These are phyloP conservation scores for Globisporangium iwayamae DNA, from an alignment of 352 stramenopile genomes.

Conservation along the genomic window DNA sequence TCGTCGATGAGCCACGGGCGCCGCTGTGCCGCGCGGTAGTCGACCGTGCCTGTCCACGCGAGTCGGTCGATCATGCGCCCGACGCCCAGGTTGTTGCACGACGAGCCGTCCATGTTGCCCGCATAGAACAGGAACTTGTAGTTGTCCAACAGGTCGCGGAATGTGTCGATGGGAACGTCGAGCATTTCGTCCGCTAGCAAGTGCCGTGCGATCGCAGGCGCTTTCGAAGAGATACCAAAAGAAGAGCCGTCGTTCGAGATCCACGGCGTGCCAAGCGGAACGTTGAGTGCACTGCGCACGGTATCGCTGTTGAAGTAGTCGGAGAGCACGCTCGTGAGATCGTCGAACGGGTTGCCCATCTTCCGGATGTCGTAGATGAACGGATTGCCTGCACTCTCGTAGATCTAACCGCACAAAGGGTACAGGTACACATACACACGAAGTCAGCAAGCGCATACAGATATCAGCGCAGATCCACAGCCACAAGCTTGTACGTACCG, in stretches of 20 bases:
- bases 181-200: constrained; percentile 73
- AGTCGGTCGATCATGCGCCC: constrained; percentile 77
- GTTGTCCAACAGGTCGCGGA: constrained; percentile 74
- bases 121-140: constrained; percentile 86
- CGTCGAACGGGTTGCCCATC: constrained; percentile 48
- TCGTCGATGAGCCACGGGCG: constrained; percentile 62
- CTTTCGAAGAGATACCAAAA: constrained; percentile 47
- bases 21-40: constrained; percentile 59
- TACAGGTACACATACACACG: background rate
- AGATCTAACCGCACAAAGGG: constrained; percentile 38
- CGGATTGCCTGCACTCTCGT: constrained; percentile 66
- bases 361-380: constrained; percentile 86
- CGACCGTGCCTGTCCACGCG: constrained; percentile 58
- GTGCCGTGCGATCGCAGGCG: constrained; percentile 65
- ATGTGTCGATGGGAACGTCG: constrained; percentile 71
- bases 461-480: background rate
- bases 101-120: constrained; percentile 80
- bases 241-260: constrained; percentile 56
- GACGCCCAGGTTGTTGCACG: constrained; percentile 78
- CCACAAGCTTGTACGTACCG: constrained; percentile 16
- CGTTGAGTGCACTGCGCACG: constrained; percentile 85
- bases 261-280: constrained; percentile 63
- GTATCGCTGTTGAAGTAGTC: constrained; percentile 83
- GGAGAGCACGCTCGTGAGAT: constrained; percentile 44
- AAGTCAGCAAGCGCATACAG: background rate